phyloP scores from a whole-genome alignment of 345 rosid genomes.

The Microthlaspi erraticum region DNA sequence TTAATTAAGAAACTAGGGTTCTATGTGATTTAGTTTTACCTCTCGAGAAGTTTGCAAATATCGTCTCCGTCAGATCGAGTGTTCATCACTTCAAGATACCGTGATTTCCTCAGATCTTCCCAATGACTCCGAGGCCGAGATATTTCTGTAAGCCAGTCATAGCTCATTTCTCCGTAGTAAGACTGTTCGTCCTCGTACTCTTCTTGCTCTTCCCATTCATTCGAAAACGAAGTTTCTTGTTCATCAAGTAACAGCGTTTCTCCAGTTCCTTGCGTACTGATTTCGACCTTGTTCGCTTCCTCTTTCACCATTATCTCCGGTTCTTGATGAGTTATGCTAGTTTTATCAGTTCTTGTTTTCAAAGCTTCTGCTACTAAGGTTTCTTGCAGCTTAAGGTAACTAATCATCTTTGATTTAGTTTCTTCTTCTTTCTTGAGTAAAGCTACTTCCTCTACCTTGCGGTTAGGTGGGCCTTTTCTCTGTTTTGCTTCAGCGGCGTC shows the following conservation, averaged over 20 bases:
- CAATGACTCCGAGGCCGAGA: constrained; percentile 82
- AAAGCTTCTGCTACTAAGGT: constrained; percentile 35
- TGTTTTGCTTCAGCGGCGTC: constrained; percentile 15
- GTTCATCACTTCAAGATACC: constrained; percentile 74
- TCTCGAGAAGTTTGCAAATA: constrained; percentile 70
- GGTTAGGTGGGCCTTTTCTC: neutral
- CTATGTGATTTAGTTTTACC: constrained; percentile 46
- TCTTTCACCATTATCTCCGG: neutral
- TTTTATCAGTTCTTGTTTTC: neutral
- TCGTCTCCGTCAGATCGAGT: constrained; percentile 60
- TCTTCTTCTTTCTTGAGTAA: constrained; percentile 1
- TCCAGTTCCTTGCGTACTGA: neutral
- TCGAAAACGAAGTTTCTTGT: constrained; percentile 13
- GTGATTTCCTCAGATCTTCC: constrained; percentile 69
- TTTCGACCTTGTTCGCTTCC: neutral
- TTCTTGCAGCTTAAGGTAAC: constrained; percentile 29
- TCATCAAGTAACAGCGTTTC: constrained; percentile 21
- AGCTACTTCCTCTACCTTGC: constrained; percentile 22
- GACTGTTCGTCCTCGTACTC: constrained; percentile 43
- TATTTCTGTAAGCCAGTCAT: constrained; percentile 75
- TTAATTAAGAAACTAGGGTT: neutral
- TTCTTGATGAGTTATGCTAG: constrained; percentile 8
- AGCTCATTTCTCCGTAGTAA: constrained; percentile 39
- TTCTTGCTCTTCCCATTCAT: constrained; percentile 46
- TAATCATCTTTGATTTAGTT: constrained; percentile 12